phyloP scores from a whole-genome alignment of 139 green algal species.

The Mychonastes homosphaera region DNA sequence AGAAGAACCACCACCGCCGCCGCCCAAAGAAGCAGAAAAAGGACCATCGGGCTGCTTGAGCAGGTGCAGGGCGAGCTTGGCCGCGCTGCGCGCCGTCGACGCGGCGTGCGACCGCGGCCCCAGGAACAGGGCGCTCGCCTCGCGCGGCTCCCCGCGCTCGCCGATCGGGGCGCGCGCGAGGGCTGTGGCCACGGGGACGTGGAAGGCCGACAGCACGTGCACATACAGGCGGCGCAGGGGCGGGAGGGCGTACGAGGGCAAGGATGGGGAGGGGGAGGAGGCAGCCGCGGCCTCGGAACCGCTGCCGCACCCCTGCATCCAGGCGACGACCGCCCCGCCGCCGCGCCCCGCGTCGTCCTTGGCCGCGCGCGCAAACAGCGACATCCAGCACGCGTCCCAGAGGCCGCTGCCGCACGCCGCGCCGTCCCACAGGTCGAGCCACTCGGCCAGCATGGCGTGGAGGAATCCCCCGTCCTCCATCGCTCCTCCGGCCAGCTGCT shows the following conservation, averaged over 20 bases:
- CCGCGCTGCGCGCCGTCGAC: conserved; percentile 15
- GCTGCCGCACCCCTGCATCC: conserved; percentile 33
- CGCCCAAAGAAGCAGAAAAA: not conserved
- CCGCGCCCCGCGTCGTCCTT: too few relatives aligned
- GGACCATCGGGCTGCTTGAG: conserved; percentile 14
- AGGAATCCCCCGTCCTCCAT: conserved; percentile 11
- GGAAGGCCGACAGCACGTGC: conserved; percentile 45
- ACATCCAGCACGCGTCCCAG: conserved; percentile 52
- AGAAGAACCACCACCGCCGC: not conserved
- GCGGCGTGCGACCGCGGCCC: not conserved
- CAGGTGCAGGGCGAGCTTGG: conserved; percentile 20
- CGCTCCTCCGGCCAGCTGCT: conserved; percentile 17
- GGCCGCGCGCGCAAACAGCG: conserved; percentile 43
- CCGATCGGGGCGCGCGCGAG: conserved; percentile 25
- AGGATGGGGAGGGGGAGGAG: not conserved
- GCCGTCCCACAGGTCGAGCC: conserved; percentile 40
- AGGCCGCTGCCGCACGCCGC: conserved; percentile 31
- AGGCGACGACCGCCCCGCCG: too few relatives aligned
- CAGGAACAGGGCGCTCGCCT: conserved; percentile 5
- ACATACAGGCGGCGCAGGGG: conserved; percentile 47
- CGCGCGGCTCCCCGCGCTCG: conserved; percentile 3
- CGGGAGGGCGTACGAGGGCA: conserved; percentile 27
- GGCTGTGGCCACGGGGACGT: conserved; percentile 61
- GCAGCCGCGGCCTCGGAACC: not conserved
- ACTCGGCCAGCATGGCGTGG: conserved; percentile 35